These are phyloP conservation scores for Brassica balearica DNA, from an alignment of 441 rosid genomes.

Conservation along the genomic window DNA sequence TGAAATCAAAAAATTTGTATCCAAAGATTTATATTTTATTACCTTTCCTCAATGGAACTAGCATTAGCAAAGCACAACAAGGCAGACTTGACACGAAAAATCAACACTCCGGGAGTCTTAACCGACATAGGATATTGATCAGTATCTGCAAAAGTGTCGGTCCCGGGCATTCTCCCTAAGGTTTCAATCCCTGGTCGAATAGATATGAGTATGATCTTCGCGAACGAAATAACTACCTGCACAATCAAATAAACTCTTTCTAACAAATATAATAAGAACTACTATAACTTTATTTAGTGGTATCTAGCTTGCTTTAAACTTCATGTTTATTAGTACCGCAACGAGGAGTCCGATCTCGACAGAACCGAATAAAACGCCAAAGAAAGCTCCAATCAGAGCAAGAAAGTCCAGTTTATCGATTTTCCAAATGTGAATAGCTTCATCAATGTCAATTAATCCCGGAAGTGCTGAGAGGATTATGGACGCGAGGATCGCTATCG, in stretches of 20 bases:
- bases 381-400: constrained; percentile 80
- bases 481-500: constrained; percentile 78
- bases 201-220: constrained; percentile 69
- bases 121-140: constrained; percentile 82
- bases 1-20: background rate
- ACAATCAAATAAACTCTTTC: background rate
- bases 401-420: constrained; percentile 88
- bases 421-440: constrained; percentile 75
- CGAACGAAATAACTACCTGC: constrained; percentile 70
- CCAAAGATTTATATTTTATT: background rate
- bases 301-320: background rate
- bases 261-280: background rate
- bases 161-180: constrained; percentile 74
- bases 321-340: constrained; percentile 54
- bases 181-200: constrained; percentile 70
- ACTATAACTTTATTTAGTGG: background rate
- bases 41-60: constrained; percentile 70
- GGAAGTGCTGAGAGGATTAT: constrained; percentile 86
- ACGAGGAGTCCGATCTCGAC: constrained; percentile 88
- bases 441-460: constrained; percentile 69
- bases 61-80: constrained; percentile 89
- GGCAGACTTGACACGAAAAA: constrained; percentile 69
- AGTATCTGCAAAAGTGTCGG: constrained; percentile 55
- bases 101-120: constrained; percentile 55
- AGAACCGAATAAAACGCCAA: constrained; percentile 78